Evolutionary conservation across 148 eudicot species (phyloP), one percentile per base, ranked within the genome.

Genomic region (Salicornia ramosissima): DNA sequence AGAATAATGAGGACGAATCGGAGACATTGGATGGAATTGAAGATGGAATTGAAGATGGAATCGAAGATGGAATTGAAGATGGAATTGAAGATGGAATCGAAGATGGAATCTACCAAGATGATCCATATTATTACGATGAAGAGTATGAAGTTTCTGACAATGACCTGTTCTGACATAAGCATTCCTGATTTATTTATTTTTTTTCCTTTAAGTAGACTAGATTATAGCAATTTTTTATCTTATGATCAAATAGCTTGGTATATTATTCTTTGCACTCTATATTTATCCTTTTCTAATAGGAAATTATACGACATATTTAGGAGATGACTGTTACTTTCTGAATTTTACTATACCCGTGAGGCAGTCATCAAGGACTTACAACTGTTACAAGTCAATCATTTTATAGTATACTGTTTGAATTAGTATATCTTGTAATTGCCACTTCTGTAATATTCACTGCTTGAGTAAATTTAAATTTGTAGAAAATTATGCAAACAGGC

Each of bases 101-200:
- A n/a, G n/a, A n/a, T 33, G 77, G 59, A 40, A 72, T 67, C 5
- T 53, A 77, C 53, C 69, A 68, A 24, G 71, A 76, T 19, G 25
- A 79, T 65, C 22, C 51, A 28, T 76, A 76, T 40, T 52, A 70
- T 79, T 62, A 67, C 21, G 47, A 71, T 30, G 78, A 71, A 64
- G 81, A 64, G 21, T 62, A 40, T 59, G 79, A 62, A 72, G 67
- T 40, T 21, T 76, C 40, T 67, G 86, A 64, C 43, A 79, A 77
- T 18, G 75, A 59, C 33, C 33, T 52, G 31, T 71, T 26, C 55
- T 77, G 68, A 77, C 68, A 60, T 19, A 29, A 49, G 25, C 10
- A 29, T 26, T 19, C 30, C 15, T 15, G n/a, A 10, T 18, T 24
- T n/a, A n/a, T 50, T 24, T 1, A 34, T 36, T 63, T 49, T 51